These are phyloP conservation scores for Thelephora terrestris DNA, from an alignment of 1,284 basidiomycete genomes.

Conservation along the genomic window DNA sequence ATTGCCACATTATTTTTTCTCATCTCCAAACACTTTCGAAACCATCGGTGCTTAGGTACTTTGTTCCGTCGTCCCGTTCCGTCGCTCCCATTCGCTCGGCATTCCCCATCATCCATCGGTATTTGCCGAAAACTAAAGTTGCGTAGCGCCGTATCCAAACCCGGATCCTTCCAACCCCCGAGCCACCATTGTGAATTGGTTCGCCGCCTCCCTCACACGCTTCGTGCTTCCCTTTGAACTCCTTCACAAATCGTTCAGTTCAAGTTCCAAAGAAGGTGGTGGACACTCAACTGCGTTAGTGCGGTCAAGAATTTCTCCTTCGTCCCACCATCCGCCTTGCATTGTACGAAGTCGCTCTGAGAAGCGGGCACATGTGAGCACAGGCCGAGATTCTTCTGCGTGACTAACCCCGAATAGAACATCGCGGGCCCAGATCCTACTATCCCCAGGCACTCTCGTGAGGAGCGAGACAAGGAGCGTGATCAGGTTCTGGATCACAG, in stretches of 20 bases:
- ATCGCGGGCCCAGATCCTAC: slow-evolving; percentile 59
- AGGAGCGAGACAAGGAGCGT: slow-evolving; percentile 65
- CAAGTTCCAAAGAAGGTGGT: background rate
- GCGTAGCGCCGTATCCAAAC: slow-evolving; percentile 52
- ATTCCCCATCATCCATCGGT: slow-evolving; percentile 15
- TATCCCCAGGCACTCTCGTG: slow-evolving; percentile 42
- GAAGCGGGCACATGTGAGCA: background rate
- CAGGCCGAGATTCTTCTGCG: background rate
- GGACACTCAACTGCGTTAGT: slow-evolving; percentile 50
- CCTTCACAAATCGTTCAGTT: background rate
- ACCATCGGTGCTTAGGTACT: slow-evolving; percentile 8
- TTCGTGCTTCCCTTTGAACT: slow-evolving; percentile 52
- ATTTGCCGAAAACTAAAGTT: background rate
- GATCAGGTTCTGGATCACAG: slow-evolving; percentile 74
- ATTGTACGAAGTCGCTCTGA: slow-evolving; percentile 54
- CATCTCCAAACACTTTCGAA: slow-evolving; percentile 3
- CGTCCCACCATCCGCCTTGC: slow-evolving; percentile 53
- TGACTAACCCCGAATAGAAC: slow-evolving; percentile 58
- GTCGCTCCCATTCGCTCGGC: slow-evolving; percentile 22
- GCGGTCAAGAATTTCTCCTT: slow-evolving; percentile 73
- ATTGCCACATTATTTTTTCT: slow-evolving; percentile 4
- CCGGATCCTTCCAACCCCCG: slow-evolving; percentile 67
- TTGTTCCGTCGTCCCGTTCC: slow-evolving; percentile 14
- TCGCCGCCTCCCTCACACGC: slow-evolving; percentile 60
- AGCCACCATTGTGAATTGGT: slow-evolving; percentile 66